phyloP scores from a whole-genome alignment of 768 basidiomycete species.

The Suillus discolor region DNA sequence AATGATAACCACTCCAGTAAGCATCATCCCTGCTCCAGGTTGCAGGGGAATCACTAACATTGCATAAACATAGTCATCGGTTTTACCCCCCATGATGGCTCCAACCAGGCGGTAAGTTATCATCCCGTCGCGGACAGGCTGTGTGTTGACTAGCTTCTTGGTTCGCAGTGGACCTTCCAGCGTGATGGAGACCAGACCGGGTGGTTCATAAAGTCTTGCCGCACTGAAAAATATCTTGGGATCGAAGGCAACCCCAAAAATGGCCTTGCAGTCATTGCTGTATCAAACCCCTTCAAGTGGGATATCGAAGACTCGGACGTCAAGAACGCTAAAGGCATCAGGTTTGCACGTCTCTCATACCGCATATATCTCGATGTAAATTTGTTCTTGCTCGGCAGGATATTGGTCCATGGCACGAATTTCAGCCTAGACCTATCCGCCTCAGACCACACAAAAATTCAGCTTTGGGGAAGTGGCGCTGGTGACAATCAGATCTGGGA shows the following conservation, averaged over 20 bases:
- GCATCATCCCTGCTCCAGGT: conserved; percentile 15
- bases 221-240: conserved; percentile 44
- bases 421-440: conserved; percentile 49
- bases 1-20: conserved; percentile 48
- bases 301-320: conserved; percentile 49
- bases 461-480: conserved; percentile 41
- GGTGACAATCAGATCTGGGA: neutral
- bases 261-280: conserved; percentile 40
- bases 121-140: neutral
- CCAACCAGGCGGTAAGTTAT: conserved; percentile 49
- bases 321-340: conserved; percentile 36
- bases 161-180: conserved; percentile 49
- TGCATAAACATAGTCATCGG: conserved; percentile 46
- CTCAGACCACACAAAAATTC: conserved; percentile 39
- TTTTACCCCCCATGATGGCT: conserved; percentile 40
- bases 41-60: neutral
- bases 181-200: conserved; percentile 29
- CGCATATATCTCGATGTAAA: neutral
- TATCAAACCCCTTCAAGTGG: conserved; percentile 44
- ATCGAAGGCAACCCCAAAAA: conserved; percentile 33
- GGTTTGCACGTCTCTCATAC: conserved; percentile 36
- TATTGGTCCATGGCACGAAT: neutral
- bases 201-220: conserved; percentile 47
- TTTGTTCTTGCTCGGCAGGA: conserved; percentile 27
- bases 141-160: neutral